phyloP scores from a whole-genome alignment of 1,139 yeast genomes.

The Suhomyces bribrorum region DNA sequence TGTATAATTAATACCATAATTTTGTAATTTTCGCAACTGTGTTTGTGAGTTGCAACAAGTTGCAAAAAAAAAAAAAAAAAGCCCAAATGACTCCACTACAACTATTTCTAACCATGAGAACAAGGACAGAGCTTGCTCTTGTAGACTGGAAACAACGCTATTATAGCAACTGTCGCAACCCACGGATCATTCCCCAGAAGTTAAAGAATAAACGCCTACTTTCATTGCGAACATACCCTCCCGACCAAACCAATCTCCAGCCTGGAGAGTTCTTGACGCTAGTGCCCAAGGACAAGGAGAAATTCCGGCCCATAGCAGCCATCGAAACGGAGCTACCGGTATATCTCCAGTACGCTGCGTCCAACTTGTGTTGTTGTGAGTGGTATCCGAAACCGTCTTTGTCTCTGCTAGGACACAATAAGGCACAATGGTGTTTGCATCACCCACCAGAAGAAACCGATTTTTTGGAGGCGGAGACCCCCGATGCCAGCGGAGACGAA shows the following conservation, averaged over 20 bases:
- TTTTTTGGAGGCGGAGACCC: too few relatives aligned
- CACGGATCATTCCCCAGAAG: constrained; percentile 25
- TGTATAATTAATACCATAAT: too few relatives aligned
- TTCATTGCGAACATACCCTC: constrained; percentile 24
- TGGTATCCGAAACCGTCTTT: too few relatives aligned
- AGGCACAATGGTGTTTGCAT: too few relatives aligned
- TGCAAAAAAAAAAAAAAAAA: too few relatives aligned
- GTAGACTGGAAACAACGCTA: constrained; percentile 21
- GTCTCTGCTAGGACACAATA: too few relatives aligned
- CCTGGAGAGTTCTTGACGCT: constrained; percentile 22
- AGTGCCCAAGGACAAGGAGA: constrained; percentile 3
- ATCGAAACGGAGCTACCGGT: constrained; percentile 83
- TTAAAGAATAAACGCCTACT: constrained; percentile 18
- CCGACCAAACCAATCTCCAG: constrained; percentile 18
- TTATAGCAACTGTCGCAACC: constrained; percentile 24
- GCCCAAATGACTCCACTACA: too few relatives aligned
- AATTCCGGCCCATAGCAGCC: constrained; percentile 24
- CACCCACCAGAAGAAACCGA: too few relatives aligned
- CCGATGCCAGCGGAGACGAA: too few relatives aligned
- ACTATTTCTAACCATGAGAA: constrained; percentile 3
- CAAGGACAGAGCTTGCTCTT: constrained; percentile 12
- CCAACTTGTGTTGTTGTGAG: neutral
- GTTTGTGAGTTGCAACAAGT: too few relatives aligned
- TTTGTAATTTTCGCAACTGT: too few relatives aligned
- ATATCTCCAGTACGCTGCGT: neutral